phyloP scores from a whole-genome alignment of 2,329 filamentous ascomycete species.

The Cytospora leucostoma region DNA sequence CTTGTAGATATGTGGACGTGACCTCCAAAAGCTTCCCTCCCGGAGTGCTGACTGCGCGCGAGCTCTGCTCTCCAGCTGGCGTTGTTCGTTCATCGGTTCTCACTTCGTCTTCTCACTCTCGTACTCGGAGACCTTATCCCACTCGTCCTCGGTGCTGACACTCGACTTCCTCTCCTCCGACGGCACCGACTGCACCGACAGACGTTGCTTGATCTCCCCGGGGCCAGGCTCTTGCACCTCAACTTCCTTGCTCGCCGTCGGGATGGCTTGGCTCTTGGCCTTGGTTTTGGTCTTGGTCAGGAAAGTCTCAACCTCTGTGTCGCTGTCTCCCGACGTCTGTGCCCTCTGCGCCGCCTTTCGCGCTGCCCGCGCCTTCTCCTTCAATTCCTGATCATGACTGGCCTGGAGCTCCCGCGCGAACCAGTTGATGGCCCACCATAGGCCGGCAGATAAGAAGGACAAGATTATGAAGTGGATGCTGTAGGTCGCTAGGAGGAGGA shows the following conservation, averaged over 20 bases:
- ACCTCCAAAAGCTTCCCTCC: not conserved
- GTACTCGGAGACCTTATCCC: conserved; percentile 88
- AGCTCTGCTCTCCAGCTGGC: not conserved
- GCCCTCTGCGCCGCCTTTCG: conserved; percentile 41
- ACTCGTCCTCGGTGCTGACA: conserved; percentile 88
- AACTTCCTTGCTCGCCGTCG: conserved; percentile 45
- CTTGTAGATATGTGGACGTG: not conserved
- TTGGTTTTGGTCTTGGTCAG: conserved; percentile 23
- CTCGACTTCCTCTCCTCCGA: conserved; percentile 54
- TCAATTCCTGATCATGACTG: conserved; percentile 48
- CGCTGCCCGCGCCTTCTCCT: conserved; percentile 42
- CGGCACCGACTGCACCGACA: conserved; percentile 38
- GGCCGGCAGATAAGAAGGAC: conserved; percentile 73
- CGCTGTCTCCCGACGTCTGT: conserved; percentile 47
- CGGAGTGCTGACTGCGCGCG: not conserved
- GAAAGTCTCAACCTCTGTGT: conserved; percentile 53
- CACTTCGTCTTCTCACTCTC: conserved; percentile 62
- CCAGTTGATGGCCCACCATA: conserved; percentile 98
- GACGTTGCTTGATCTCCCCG: conserved; percentile 52
- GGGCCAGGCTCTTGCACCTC: conserved; percentile 42
- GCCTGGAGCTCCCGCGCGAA: conserved; percentile 70
- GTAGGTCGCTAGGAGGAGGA: conserved; percentile 76
- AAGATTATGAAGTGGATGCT: conserved; percentile 88
- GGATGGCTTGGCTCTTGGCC: conserved; percentile 27
- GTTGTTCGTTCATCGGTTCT: not conserved